Evolutionary conservation across 1,284 basidiomycete genomes (phyloP), one percentile per base, ranked within the genome.

Genomic region (Kwoniella shivajii): DNA sequence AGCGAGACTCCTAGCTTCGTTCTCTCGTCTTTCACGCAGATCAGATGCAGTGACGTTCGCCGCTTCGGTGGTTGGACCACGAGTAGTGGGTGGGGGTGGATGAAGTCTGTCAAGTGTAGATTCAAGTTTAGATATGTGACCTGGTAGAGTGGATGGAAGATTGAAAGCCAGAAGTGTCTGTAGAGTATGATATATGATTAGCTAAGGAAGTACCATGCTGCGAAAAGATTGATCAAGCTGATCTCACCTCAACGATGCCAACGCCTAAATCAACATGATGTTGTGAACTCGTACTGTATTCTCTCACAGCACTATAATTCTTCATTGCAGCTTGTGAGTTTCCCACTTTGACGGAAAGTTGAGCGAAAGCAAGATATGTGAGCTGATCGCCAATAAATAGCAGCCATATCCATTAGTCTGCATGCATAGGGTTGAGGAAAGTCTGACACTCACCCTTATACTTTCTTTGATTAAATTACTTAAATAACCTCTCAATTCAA

Each of bases 401-500:
- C n/a, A n/a, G n/a, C n/a, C n/a, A n/a, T n/a, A n/a, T n/a, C n/a
- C n/a, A n/a, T n/a, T n/a, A n/a, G n/a, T n/a, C n/a, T n/a, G n/a
- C n/a, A n/a, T n/a, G n/a, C n/a, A n/a, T n/a, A n/a, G n/a, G n/a
- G n/a, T n/a, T n/a, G n/a, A n/a, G n/a, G n/a, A n/a, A n/a, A n/a
- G n/a, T 31, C 18, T 3, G 1, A 1, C 6, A 61, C 74, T 63
- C 59, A 76, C 74, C 27, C 74, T 46, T 29, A 76, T 76, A 55
- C 67, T 71, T 63, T 76, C 74, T 49, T 73, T 75, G 66, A 75
- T 75, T 26, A 76, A 62, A 54, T 75, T 76, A 54, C 68, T 70
- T 61, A 73, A 64, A 59, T 75, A 76, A 9, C 72, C 72, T 45
- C 64, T 68, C 26, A 75, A 60, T 58, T 76, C 75, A 10, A 76